Percentiles rank a stretch among this genome's conserved stretches.
Evolutionary conservation across 176 grass and related monocot species (phyloP).

Genomic region (Carex kokanica): DNA sequence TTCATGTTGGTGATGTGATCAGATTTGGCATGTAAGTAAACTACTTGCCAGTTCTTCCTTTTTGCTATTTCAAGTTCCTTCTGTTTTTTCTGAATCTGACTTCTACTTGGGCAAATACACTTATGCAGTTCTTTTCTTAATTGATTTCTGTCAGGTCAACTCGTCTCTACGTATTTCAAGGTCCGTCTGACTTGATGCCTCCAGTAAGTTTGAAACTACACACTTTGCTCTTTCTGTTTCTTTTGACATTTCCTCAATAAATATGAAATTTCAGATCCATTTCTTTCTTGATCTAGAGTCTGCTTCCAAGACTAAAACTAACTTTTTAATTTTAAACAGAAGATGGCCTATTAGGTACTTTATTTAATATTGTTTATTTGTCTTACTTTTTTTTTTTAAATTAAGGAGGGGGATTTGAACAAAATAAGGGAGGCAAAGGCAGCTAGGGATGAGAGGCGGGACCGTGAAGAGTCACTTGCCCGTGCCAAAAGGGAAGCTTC

Average conservation of each 20-base stretch:
- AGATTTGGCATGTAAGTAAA: constrained; percentile 90
- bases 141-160: constrained; percentile 51
- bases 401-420: constrained; percentile 83
- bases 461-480: constrained; percentile 80
- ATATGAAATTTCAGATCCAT: not conserved
- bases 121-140: constrained; percentile 18
- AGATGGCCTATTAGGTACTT: constrained; percentile 10
- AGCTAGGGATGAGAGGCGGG: constrained; percentile 54
- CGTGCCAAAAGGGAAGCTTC: constrained; percentile 80
- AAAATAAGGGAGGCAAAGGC: constrained; percentile 62
- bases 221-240: not conserved
- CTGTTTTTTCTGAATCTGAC: constrained; percentile 3
- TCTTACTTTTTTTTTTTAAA: constrained; percentile 25
- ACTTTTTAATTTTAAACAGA: not conserved
- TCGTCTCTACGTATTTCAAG: constrained; percentile 88
- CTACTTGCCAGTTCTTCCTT: constrained; percentile 19
- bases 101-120: not conserved
- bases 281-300: not conserved
- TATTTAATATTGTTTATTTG: not conserved
- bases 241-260: not conserved
- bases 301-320: not conserved
- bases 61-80: constrained; percentile 10
- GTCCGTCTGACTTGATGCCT: constrained; percentile 89
- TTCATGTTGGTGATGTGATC: constrained; percentile 94
- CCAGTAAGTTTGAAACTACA: constrained; percentile 53